phyloP scores from a whole-genome alignment of 768 basidiomycete species.

The Phlebiopsis gigantea region DNA sequence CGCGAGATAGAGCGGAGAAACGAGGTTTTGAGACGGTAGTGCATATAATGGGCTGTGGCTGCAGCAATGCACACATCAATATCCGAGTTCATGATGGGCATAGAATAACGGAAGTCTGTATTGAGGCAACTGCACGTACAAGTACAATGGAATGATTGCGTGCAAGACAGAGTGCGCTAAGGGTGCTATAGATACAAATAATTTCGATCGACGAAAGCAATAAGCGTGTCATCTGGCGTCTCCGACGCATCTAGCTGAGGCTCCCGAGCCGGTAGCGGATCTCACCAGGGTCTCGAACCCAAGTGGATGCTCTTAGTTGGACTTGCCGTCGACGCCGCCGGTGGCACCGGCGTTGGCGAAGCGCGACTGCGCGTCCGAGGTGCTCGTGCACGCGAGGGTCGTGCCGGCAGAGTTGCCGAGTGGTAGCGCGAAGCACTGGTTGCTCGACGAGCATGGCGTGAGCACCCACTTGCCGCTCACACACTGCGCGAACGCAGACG shows the following conservation, averaged over 20 bases:
- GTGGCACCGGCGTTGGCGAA: conserved; percentile 31
- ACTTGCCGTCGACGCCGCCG: conserved; percentile 23
- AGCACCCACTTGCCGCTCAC: conserved; percentile 29
- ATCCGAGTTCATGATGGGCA: not conserved
- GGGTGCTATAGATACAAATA: not conserved
- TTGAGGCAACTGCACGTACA: not conserved
- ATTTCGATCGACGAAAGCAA: not conserved
- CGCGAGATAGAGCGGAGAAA: not conserved
- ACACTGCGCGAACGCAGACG: conserved; percentile 35
- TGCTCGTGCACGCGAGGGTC: conserved; percentile 32
- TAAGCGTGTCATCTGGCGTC: not conserved
- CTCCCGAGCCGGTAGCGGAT: not conserved
- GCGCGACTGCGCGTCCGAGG: conserved; percentile 29
- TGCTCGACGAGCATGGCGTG: conserved; percentile 27
- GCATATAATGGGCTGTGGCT: not conserved
- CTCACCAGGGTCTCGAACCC: not conserved
- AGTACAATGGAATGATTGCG: not conserved
- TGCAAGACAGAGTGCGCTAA: not conserved
- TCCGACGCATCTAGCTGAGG: not conserved
- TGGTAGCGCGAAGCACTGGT: conserved; percentile 36
- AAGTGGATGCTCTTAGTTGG: not conserved
- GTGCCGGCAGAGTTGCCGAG: conserved; percentile 38
- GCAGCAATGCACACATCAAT: no score
- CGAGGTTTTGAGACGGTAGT: not conserved
- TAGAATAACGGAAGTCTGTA: not conserved